Conservation (phyloP, 164 flowering plant genomes). For the Liquidambar formosana region DNA sequence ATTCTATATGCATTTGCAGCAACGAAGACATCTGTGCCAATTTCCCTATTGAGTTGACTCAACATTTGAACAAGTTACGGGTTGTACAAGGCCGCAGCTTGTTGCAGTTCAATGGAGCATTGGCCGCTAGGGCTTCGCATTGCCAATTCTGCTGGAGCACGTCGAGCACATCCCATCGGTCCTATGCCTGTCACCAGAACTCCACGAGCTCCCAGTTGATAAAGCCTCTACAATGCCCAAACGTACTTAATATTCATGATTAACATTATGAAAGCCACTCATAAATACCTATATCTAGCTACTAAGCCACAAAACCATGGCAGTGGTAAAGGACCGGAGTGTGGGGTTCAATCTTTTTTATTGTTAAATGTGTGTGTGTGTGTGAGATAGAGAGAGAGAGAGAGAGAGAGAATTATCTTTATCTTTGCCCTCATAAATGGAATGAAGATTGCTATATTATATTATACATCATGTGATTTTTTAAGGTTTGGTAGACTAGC, state of each 20-base stretch:
- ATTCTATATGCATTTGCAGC: slow-evolving; percentile 1
- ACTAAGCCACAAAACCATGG: no score
- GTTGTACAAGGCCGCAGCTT: slow-evolving; percentile 11
- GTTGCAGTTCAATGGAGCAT: slow-evolving; percentile 3
- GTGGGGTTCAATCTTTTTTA: no score
- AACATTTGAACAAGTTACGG: slow-evolving; percentile 7
- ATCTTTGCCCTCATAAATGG: no score
- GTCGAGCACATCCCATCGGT: slow-evolving; percentile 9
- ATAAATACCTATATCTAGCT: no score
- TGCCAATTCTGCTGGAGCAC: slow-evolving; percentile 9
- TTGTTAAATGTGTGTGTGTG: no score
- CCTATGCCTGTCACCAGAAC: slow-evolving; percentile 12
- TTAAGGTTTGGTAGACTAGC: no score
- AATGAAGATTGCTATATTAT: no score
- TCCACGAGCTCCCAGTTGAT: slow-evolving; percentile 7
- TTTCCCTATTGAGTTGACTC: not conserved
- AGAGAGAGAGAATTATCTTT: no score
- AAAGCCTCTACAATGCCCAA: slow-evolving; percentile 8
- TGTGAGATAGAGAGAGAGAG: no score
- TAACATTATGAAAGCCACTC: not conserved
- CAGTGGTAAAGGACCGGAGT: no score
- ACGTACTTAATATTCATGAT: not conserved
- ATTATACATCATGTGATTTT: no score
- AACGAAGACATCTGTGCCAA: slow-evolving; percentile 3
- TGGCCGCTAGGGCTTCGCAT: slow-evolving; percentile 7